phyloP scores from a whole-genome alignment of 441 rosid species.

The Bocquillonia castaneifolia region DNA sequence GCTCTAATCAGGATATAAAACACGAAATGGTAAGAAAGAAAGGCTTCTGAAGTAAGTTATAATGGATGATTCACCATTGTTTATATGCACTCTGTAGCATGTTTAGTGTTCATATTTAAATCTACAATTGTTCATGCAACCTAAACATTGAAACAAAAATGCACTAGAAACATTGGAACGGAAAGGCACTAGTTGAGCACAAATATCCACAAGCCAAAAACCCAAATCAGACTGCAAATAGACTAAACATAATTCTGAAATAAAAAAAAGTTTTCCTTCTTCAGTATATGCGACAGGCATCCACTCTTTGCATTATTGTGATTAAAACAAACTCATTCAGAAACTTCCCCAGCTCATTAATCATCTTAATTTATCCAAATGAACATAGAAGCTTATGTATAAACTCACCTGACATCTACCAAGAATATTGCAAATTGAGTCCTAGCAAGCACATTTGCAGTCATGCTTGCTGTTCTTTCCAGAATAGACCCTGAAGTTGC shows the following conservation, averaged over 20 bases:
- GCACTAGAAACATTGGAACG: not conserved
- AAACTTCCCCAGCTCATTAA: not conserved
- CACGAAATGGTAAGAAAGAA: slow-evolving; percentile 7
- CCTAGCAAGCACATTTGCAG: slow-evolving; percentile 71
- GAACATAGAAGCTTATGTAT: not conserved
- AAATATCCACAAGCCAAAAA: not conserved
- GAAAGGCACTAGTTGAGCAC: not conserved
- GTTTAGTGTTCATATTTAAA: not conserved
- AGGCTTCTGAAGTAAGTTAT: not conserved
- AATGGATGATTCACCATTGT: not conserved
- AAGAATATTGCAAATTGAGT: slow-evolving; percentile 75
- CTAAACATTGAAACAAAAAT: too few relatives aligned
- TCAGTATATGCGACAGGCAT: not conserved
- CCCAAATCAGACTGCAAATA: not conserved
- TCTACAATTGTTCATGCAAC: not conserved
- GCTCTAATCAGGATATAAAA: slow-evolving; percentile 39
- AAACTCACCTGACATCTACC: slow-evolving; percentile 66
- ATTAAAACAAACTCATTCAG: not conserved
- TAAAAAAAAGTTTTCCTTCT: not conserved
- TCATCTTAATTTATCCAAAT: not conserved
- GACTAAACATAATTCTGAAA: not conserved
- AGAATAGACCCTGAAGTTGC: slow-evolving; percentile 83
- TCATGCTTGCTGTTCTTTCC: slow-evolving; percentile 74
- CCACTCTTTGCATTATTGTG: not conserved
- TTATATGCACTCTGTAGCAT: not conserved